phyloP scores from a whole-genome alignment of 371 early-diverging fungal species.

The Mucor circinelloides region DNA sequence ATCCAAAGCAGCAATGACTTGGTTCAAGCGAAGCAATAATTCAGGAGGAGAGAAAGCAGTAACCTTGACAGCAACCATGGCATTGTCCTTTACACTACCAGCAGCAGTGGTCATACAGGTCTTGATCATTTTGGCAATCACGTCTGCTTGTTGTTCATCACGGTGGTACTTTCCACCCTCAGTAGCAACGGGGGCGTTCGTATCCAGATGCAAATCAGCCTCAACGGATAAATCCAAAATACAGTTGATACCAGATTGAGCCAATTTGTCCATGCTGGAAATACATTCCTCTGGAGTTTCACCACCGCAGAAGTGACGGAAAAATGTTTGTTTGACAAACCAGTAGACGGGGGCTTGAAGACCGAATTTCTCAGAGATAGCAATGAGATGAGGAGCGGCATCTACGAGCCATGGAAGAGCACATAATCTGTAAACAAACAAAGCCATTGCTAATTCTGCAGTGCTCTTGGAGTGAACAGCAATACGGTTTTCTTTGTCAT shows the following conservation, averaged over 20 bases:
- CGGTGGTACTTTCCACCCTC: slow-evolving; percentile 24
- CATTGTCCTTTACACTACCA: slow-evolving; percentile 34
- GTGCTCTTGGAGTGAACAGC: slow-evolving; percentile 60
- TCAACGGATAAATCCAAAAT: slow-evolving; percentile 92
- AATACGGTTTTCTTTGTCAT: slow-evolving; percentile 40
- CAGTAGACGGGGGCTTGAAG: slow-evolving; percentile 63
- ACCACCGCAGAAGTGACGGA: slow-evolving; percentile 93
- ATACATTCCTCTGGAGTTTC: slow-evolving; percentile 87
- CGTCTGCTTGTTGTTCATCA: slow-evolving; percentile 60
- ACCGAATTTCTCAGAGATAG: slow-evolving; percentile 60
- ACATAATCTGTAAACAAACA: slow-evolving; percentile 80
- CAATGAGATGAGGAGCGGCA: slow-evolving; percentile 66
- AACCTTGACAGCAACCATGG: slow-evolving; percentile 88
- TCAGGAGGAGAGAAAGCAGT: slow-evolving; percentile 85
- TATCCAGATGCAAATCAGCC: slow-evolving; percentile 74
- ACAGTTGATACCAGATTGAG: slow-evolving; percentile 73
- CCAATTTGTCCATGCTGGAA: slow-evolving; percentile 77
- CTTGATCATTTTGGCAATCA: slow-evolving; percentile 64
- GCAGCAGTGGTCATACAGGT: slow-evolving; percentile 73
- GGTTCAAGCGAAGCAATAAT: slow-evolving; percentile 75
- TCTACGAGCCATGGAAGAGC: slow-evolving; percentile 67
- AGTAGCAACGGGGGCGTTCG: slow-evolving; percentile 24
- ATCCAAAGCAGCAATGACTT: slow-evolving; percentile 44
- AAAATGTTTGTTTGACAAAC: slow-evolving; percentile 85
- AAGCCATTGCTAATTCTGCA: slow-evolving; percentile 68